These are phyloP conservation scores for Cercospora berteroae DNA, from an alignment of 2,329 filamentous ascomycete genomes.

Conservation along the genomic window DNA sequence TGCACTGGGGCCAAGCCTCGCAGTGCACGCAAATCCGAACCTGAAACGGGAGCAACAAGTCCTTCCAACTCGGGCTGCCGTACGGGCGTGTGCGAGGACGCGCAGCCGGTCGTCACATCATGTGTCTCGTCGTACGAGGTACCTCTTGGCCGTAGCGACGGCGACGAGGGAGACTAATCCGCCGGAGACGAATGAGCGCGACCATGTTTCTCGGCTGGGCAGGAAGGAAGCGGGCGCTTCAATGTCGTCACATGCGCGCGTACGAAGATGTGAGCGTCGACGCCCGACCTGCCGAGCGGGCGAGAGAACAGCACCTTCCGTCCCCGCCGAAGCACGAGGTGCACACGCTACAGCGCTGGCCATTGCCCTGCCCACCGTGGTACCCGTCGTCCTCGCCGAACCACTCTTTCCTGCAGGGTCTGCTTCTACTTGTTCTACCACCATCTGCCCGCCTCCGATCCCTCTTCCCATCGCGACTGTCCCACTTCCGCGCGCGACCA, in stretches of 20 bases:
- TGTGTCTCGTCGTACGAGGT: not conserved
- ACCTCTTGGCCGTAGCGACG: not conserved
- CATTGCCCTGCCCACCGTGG: not conserved
- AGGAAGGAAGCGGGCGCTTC: not conserved
- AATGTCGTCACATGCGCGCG: not conserved
- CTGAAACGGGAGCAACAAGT: not conserved
- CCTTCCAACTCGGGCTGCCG: not conserved
- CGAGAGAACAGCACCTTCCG: not conserved
- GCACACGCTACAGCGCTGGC: not conserved
- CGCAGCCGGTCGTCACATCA: not conserved
- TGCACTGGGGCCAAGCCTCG: not conserved
- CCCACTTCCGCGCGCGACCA: conserved; percentile 1
- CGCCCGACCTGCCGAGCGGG: not conserved
- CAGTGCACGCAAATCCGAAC: not conserved
- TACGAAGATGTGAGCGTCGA: not conserved
- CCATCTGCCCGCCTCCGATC: not conserved
- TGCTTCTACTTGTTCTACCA: not conserved
- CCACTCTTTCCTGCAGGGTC: not conserved
- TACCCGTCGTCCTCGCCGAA: not conserved
- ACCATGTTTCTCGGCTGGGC: not conserved
- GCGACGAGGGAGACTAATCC: not conserved
- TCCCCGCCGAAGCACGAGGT: not conserved
- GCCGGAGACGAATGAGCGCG: not conserved
- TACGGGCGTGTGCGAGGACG: not conserved
- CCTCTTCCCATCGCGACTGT: not conserved